phyloP scores from a whole-genome alignment of 805 yeast genomes.

The Phaffomyces antillensis region DNA sequence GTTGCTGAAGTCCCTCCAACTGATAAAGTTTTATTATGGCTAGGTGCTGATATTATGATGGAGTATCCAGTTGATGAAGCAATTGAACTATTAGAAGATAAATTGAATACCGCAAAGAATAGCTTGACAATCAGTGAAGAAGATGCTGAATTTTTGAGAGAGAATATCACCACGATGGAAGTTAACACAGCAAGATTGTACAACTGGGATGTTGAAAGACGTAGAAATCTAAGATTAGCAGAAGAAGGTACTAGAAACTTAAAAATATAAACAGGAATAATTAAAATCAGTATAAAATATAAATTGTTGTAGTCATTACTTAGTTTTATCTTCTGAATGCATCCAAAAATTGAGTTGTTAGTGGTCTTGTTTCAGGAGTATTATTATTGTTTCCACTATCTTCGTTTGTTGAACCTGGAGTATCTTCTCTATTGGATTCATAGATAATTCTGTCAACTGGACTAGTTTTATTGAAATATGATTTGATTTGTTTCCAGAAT shows the following conservation, averaged over 20 bases:
- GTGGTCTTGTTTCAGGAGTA: conserved; percentile 30
- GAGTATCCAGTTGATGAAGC: conserved; percentile 93
- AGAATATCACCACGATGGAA: conserved; percentile 94
- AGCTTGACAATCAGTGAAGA: conserved; percentile 62
- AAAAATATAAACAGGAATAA: conserved; percentile 3
- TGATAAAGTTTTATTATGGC: conserved; percentile 77
- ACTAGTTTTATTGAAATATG: conserved; percentile 1
- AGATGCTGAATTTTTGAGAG: conserved; percentile 77
- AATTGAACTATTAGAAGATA: conserved; percentile 51
- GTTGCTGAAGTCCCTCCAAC: conserved; percentile 65
- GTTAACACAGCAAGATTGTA: conserved; percentile 92
- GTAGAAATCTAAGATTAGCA: conserved; percentile 39
- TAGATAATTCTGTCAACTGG: conserved; percentile 4
- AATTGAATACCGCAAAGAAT: conserved; percentile 55
- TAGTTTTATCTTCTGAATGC: conserved; percentile 32
- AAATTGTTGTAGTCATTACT: background rate
- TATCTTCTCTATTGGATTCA: conserved; percentile 5
- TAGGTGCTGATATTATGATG: conserved; percentile 97
- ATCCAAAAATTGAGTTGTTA: conserved; percentile 41
- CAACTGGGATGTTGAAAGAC: conserved; percentile 81
- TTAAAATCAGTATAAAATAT: background rate
- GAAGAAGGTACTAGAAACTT: conserved; percentile 35
- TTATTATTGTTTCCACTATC: conserved; percentile 16
- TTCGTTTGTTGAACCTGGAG: conserved; percentile 17
- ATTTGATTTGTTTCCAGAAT: conserved; percentile 11